Conservation (phyloP, 169 alveolate species). For the Cyclospora cayetanensis region DNA sequence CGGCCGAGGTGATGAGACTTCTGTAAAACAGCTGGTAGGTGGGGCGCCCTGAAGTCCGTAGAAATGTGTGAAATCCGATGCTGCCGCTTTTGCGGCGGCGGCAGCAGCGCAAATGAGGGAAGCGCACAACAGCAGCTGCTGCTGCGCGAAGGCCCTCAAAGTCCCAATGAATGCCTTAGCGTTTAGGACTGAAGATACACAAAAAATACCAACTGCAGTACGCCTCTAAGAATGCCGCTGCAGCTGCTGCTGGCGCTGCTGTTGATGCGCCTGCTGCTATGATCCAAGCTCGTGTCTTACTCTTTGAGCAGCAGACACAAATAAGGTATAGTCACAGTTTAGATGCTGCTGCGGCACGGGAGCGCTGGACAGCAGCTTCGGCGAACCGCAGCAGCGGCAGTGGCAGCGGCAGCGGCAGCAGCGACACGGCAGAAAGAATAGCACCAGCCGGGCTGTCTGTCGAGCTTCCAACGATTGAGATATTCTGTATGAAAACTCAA, state of each 20-base stretch:
- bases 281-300: not conserved
- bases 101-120: not conserved
- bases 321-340: not conserved
- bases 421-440: not conserved
- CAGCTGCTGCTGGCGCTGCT: not conserved
- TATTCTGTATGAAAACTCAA: not conserved
- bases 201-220: not conserved
- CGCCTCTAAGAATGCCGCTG: not conserved
- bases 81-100: constrained; percentile 19
- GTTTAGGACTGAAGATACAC: too few relatives aligned
- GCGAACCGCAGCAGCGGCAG: constrained; percentile 10
- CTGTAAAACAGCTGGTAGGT: too few relatives aligned
- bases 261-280: not conserved
- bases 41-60: not conserved
- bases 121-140: constrained; percentile 18
- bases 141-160: not conserved
- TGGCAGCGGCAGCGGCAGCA: constrained; percentile 6
- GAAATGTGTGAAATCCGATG: not conserved
- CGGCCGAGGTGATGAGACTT: not conserved
- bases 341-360: not conserved
- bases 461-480: constrained; percentile 7
- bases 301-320: not conserved
- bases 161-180: not conserved
- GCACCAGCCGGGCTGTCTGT: not conserved
- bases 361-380: not conserved